Base-by-base conservation (phyloP, 331 rosid species). In the Quercus phellos region DNA sequence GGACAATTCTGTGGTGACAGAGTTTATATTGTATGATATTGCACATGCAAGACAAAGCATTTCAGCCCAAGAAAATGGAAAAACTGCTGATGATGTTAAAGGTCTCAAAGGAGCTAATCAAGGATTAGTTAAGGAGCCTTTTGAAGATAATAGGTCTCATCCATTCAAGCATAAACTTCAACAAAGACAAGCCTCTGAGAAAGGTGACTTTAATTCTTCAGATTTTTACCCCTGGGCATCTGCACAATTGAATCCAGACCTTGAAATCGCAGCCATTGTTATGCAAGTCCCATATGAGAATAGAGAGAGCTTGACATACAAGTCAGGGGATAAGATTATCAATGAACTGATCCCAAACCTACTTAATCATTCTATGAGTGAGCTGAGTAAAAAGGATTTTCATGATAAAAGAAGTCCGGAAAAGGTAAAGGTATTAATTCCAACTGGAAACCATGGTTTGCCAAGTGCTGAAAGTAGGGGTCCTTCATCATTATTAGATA, bases 401-500 rank as follows among this genome's bases (percentile, higher is more conserved):
- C 78, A 38, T 26, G 86, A 84, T 51, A 61, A 74, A 71, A 79
- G 68, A 85, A 64, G 79, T 72, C 81, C 75, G 54, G 98, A 90
- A 80, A 91, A 84, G 78, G 32, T 95, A 78, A 85, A 85, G 82
- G 97, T 95, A 82, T 90, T 95, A 30, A 82, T 91, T 76, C 95
- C 99, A 60, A 73, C 83, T 74, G 98, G 99, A 68, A 89, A 83
- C 79, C 99, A 95, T 81, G 93, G 97, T 70, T 83, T 87, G 63
- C 94, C 98, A 6, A 77, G 80, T 73, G 74, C 77, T 69, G 93
- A 88, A 84, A 80, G 79, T 75, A 75, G n/a, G 34, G 93, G 90
- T 69, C 99, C 98, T 51, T 93, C 98, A 0, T 29, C 93, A 1
- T 87, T 95, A 83, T 90, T 95, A 38, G 94, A 88, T 84, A 90